Evolutionary conservation across 495 filamentous ascomycete species (phyloP).

Genomic region (Aspergillus olivimuriae): DNA sequence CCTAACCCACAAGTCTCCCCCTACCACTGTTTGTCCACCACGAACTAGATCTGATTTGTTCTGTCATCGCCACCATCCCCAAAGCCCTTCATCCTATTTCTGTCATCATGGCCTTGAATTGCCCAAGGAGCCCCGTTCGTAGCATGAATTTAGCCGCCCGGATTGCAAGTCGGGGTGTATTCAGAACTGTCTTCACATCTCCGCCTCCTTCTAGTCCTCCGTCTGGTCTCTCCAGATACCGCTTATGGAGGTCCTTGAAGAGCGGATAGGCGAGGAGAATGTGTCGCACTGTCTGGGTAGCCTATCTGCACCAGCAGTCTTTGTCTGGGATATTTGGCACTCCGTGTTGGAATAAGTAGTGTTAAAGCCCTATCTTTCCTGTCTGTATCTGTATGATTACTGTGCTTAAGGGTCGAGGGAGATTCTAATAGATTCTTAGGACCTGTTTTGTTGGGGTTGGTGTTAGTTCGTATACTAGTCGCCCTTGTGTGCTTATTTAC

Average conservation of each 20-base stretch:
- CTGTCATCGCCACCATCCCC: too few species aligned
- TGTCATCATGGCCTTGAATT: neutral
- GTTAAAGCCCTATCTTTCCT: slow-evolving; percentile 1
- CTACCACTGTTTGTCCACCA: too few species aligned
- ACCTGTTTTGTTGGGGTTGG: slow-evolving; percentile 3
- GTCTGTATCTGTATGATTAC: neutral
- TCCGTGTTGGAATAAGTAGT: slow-evolving; percentile 1
- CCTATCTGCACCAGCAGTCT: slow-evolving; percentile 2
- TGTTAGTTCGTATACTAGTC: slow-evolving; percentile 2
- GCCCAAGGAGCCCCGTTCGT: slow-evolving; percentile 4
- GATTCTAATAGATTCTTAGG: neutral
- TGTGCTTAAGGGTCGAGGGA: slow-evolving; percentile 2
- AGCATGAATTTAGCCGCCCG: slow-evolving; percentile 6
- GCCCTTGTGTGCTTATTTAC: slow-evolving; percentile 1
- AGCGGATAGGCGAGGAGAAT: slow-evolving; percentile 2
- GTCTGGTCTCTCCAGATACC: neutral
- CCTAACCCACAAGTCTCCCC: too few species aligned
- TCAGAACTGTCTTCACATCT: slow-evolving; percentile 1
- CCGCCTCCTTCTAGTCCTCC: slow-evolving; percentile 5
- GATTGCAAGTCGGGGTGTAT: slow-evolving; percentile 1
- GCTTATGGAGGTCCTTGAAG: slow-evolving; percentile 2
- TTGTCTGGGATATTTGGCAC: slow-evolving; percentile 1
- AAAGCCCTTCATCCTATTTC: too few species aligned
- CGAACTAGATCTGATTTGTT: too few species aligned
- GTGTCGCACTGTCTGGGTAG: slow-evolving; percentile 4